Evolutionary conservation across 805 yeast genomes (phyloP), one percentile per base, ranked within the genome.

Genomic region (Clavispora carvajalis): DNA sequence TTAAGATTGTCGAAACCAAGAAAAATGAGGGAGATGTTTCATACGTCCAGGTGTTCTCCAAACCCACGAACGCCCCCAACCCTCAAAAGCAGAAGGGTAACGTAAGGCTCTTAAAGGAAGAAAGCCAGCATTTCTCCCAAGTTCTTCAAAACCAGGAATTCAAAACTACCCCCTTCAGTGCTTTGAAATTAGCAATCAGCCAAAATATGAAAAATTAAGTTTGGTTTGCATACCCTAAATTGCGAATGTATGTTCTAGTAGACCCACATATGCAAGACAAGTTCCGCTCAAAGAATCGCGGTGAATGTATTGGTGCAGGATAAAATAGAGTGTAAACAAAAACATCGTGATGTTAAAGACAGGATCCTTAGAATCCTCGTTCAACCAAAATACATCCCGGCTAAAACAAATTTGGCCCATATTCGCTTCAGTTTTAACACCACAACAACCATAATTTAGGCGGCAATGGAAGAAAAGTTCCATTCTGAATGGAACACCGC

Each of bases 101-200:
- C 37, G 74, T 72, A 48, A 62, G 67, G 31, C 71, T 85, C n/a
- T 76, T 81, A 45, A 65, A 61, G 24, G 65, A 67, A 34, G 95
- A 85, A 54, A 69, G 74, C 41, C 65, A 67, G 45, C 67, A 83
- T 47, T 85, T 86, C 55, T 75, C 71, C 12, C 60, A 67, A 29
- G 77, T 84, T 4, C 60, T 86, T 43, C 72, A 71, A 38, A 77
- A 81, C 51, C 57, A 69, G 28, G 59, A 62, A 19, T 83, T 81
- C 49, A 73, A 79, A 60, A 58, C 65, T 39, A 73, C 77, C 25
- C 87, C 90, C 2, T 85, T 85, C 54, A 71, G 70, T 29, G 76
- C 89, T 3, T 66, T 86, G 49, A 80, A 74, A 54, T 75, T 73
- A 37, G 80, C 82, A n/a, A 67, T 67, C 37, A 52, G 52, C 39